Evolutionary conservation across 345 rosid genomes (phyloP).

Genomic region (Salix brachista): DNA sequence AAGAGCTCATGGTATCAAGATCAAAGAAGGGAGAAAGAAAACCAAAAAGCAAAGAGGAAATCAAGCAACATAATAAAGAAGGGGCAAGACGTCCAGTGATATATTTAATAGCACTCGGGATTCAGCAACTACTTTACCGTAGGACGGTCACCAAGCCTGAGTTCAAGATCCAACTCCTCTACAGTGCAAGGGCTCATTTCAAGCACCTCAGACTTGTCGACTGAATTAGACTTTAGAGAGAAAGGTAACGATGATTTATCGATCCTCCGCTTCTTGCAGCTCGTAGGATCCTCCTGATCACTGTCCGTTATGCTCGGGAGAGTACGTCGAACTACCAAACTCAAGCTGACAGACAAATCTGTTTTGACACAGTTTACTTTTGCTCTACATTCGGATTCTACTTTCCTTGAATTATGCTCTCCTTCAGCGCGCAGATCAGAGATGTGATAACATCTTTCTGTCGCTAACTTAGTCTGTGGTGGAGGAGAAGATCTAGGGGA

Average conservation of each 20-base stretch:
- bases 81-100: conserved; percentile 17
- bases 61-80: conserved; percentile 13
- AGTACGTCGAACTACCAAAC: conserved; percentile 45
- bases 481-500: conserved; percentile 28
- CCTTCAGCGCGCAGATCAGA: conserved; percentile 29
- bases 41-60: conserved; percentile 7
- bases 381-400: conserved; percentile 26
- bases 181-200: conserved; percentile 36
- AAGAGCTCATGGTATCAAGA: conserved; percentile 15
- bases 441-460: conserved; percentile 18
- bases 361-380: conserved; percentile 39
- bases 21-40: not conserved
- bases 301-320: conserved; percentile 27
- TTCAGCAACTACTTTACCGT: conserved; percentile 43
- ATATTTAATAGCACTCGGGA: conserved; percentile 9
- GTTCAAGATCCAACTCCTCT: conserved; percentile 91
- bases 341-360: conserved; percentile 60
- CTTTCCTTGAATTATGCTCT: conserved; percentile 34
- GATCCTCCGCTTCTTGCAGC: conserved; percentile 51
- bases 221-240: conserved; percentile 37
- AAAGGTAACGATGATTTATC: conserved; percentile 43
- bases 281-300: conserved; percentile 12
- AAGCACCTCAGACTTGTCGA: conserved; percentile 32
- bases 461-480: conserved; percentile 25
- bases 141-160: conserved; percentile 70